Evolutionary conservation across 345 rosid species (phyloP).

Genomic region (Eucalyptus melliodora): DNA sequence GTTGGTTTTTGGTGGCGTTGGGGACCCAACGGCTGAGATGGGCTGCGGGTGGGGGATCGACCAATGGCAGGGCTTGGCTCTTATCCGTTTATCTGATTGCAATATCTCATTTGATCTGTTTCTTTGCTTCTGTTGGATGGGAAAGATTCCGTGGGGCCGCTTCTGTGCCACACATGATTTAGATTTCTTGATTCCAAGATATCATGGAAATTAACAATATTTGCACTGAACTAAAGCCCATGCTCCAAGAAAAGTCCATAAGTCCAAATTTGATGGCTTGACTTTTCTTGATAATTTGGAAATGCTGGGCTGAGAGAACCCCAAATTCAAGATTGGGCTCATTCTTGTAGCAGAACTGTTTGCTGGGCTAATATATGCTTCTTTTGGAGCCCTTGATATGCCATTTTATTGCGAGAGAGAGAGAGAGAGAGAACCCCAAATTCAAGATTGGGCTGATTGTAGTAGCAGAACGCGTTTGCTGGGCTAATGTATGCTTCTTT

Average conservation of each 20-base stretch:
- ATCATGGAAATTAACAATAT: background rate
- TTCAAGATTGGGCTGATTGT: background rate
- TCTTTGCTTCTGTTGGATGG: constrained; percentile 32
- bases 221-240: background rate
- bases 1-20: constrained; percentile 1
- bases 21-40: background rate
- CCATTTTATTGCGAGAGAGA: background rate
- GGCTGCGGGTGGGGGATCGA: background rate
- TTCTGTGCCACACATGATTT: background rate
- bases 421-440: background rate
- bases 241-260: background rate
- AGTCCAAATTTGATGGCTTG: background rate
- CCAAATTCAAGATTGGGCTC: background rate
- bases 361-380: background rate
- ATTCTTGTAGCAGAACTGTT: background rate
- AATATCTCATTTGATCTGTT: constrained; percentile 37
- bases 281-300: background rate
- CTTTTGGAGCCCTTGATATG: background rate
- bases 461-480: background rate
- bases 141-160: constrained; percentile 35
- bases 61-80: constrained; percentile 10
- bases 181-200: background rate
- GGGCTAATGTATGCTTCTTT: background rate
- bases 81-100: constrained; percentile 2
- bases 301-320: background rate